Base-by-base conservation (phyloP, 441 rosid species). In the Adansonia madagascariensis region DNA sequence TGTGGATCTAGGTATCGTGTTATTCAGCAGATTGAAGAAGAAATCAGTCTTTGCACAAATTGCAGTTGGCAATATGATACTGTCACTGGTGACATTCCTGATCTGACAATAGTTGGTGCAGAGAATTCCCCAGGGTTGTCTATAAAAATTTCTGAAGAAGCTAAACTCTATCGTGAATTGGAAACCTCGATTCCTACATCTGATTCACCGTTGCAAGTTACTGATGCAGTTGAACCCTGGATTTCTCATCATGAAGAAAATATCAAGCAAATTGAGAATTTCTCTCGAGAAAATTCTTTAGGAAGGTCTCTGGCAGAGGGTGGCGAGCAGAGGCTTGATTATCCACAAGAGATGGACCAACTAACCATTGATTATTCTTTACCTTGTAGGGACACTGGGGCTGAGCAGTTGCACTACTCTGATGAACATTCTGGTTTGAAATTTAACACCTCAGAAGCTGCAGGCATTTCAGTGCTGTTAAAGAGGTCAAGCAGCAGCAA, bases 401-500 rank as follows among this genome's bases (percentile, higher is more conserved):
- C 63, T 77, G 85, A 84, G 69, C 84, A 80, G 75, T 65, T 76
- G 80, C 82, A 64, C 57, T 84, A 53, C n/a, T 76, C 82, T 75
- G 59, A 69, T 67, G 82, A 82, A 71, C 76, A 80, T 81, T 70
- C 59, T 49, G 82, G 81, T 78, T 53, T 75, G 67, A 89, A 86
- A 80, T 76, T 78, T 82, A 88, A 81, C 56, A 65, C 81, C 78
- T 80, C 88, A 65, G 97, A 86, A 79, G 90, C 86, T 83, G 87
- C 90, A 11, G 90, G 91, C 63, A 84, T 91, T 80, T 89, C 94
- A 76, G 77, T 94, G 76, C 84, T 91, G 86, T 87, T 96, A 73
- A 92, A 84, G 82, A 89, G 97, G 87, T 94, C 98, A 53, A 87
- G 88, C 83, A 92, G 97, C 84, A 85, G 78, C 86, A 92, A 91